Conservation (phyloP, 805 yeast species). For the Jamesozyma lodderae region DNA sequence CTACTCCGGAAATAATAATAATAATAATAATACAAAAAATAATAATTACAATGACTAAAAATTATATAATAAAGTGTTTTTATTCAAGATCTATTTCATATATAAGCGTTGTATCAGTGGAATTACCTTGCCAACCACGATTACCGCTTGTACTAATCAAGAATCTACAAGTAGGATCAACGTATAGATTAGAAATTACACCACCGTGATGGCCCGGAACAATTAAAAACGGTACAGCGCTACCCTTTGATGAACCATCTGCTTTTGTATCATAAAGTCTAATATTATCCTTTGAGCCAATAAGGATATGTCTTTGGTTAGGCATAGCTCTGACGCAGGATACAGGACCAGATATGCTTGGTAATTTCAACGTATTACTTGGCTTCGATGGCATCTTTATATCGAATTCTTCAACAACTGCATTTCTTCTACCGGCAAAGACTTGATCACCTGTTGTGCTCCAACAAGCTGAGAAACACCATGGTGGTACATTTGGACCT, state of each 20-base stretch:
- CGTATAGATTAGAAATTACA: constrained; percentile 59
- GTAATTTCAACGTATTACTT: constrained; percentile 57
- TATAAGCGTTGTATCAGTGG: constrained; percentile 71
- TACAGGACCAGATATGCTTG: constrained; percentile 85
- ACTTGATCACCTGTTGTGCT: constrained; percentile 69
- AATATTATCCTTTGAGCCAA: constrained; percentile 87
- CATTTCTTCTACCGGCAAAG: constrained; percentile 83
- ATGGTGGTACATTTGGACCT: constrained; percentile 72
- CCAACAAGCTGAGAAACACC: constrained; percentile 91
- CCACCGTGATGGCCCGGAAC: constrained; percentile 98
- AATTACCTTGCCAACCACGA: constrained; percentile 86
- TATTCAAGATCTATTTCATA: constrained; percentile 59
- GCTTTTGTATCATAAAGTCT: constrained; percentile 67
- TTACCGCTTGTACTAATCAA: constrained; percentile 89
- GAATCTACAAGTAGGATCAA: constrained; percentile 83
- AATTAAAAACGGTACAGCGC: constrained; percentile 66
- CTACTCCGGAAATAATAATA: too few relatives aligned
- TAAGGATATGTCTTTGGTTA: constrained; percentile 65
- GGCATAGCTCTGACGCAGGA: constrained; percentile 74
- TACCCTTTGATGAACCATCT: neutral
- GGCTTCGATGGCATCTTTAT: constrained; percentile 51
- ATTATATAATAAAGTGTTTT: neutral
- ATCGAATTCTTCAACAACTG: constrained; percentile 70
- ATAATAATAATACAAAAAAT: neutral
- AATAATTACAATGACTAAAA: too few relatives aligned